Evolutionary conservation across 2,329 filamentous ascomycete species (phyloP).

Genomic region (Verticillium dahliae): DNA sequence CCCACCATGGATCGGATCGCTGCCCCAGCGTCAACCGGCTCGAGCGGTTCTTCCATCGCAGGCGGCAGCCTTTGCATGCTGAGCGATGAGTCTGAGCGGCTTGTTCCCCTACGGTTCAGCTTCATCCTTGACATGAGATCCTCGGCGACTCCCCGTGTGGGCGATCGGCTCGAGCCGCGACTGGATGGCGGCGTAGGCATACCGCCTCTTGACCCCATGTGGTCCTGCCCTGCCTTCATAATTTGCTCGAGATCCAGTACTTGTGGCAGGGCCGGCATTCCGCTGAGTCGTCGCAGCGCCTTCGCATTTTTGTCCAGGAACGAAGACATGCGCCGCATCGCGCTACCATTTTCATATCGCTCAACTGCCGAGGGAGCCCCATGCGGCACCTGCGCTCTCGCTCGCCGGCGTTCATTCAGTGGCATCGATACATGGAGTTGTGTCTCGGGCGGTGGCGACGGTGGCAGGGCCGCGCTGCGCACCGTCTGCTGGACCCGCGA

Average conservation of each 20-base stretch:
- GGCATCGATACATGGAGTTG: neutral
- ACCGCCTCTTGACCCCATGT: constrained; percentile 3
- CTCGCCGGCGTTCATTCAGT: constrained; percentile 25
- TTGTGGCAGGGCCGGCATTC: constrained; percentile 22
- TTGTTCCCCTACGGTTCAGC: constrained; percentile 12
- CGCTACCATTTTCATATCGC: constrained; percentile 31
- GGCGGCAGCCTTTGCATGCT: neutral
- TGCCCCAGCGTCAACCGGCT: constrained; percentile 18
- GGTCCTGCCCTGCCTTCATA: constrained; percentile 16
- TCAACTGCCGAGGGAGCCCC: constrained; percentile 28
- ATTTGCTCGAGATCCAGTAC: constrained; percentile 22
- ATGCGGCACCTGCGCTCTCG: constrained; percentile 29
- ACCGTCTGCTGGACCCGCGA: constrained; percentile 30
- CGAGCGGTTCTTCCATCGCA: constrained; percentile 9
- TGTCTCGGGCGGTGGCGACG: constrained; percentile 10
- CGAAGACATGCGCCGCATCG: constrained; percentile 35
- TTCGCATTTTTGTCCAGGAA: constrained; percentile 36
- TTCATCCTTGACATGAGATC: constrained; percentile 6
- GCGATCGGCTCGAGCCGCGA: constrained; percentile 21
- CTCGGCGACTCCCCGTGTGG: constrained; percentile 8
- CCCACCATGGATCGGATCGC: constrained; percentile 24
- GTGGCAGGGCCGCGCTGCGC: constrained; percentile 16
- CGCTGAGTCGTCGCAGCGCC: constrained; percentile 32
- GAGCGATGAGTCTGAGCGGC: constrained; percentile 6
- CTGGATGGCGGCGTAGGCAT: constrained; percentile 24